A percentile compares a stretch with the other conserved stretches of the same genome.
phyloP scores from a whole-genome alignment of 805 yeast genomes.

The Scheffersomyces spartinae region DNA sequence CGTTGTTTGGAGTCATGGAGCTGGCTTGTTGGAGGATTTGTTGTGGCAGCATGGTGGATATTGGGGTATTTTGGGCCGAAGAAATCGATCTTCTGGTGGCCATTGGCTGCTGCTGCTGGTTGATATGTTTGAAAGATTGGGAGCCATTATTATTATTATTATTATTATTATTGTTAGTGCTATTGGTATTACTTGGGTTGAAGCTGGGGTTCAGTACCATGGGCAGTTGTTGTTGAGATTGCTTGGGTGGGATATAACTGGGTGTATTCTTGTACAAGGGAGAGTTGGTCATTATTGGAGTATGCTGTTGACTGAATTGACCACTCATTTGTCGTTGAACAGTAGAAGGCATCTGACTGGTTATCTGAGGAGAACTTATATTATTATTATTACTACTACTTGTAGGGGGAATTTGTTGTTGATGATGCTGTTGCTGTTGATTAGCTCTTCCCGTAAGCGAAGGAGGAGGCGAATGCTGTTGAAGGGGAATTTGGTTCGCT shows the following conservation, averaged over 20 bases:
- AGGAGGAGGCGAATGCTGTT: conserved; percentile 3
- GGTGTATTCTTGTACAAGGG: too few species aligned
- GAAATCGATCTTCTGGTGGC: too few species aligned
- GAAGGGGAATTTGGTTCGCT: conserved; percentile 3
- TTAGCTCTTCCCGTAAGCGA: conserved; percentile 3
- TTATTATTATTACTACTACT: too few species aligned
- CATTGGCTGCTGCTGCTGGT: conserved; percentile 2
- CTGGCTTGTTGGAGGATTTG: too few species aligned
- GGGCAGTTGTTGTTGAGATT: conserved; percentile 6
- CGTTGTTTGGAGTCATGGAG: background rate
- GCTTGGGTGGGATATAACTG: conserved; percentile 3
- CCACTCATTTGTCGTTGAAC: too few species aligned
- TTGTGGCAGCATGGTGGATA: background rate
- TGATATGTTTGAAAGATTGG: too few species aligned
- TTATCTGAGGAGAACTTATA: too few species aligned
- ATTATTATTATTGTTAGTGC: conserved; percentile 3
- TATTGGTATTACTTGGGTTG: conserved; percentile 5
- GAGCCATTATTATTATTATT: too few species aligned
- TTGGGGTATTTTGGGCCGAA: background rate
- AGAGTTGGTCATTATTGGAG: too few species aligned
- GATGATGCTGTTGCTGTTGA: conserved; percentile 3
- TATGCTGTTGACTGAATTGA: too few species aligned
- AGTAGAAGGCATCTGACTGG: too few species aligned
- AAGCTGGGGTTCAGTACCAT: conserved; percentile 4
- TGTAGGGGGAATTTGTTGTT: conserved; percentile 4